Percentiles rank a stretch among this genome's conserved stretches.
phyloP scores from a whole-genome alignment of 345 rosid genomes.

The Eucalyptus albens region DNA sequence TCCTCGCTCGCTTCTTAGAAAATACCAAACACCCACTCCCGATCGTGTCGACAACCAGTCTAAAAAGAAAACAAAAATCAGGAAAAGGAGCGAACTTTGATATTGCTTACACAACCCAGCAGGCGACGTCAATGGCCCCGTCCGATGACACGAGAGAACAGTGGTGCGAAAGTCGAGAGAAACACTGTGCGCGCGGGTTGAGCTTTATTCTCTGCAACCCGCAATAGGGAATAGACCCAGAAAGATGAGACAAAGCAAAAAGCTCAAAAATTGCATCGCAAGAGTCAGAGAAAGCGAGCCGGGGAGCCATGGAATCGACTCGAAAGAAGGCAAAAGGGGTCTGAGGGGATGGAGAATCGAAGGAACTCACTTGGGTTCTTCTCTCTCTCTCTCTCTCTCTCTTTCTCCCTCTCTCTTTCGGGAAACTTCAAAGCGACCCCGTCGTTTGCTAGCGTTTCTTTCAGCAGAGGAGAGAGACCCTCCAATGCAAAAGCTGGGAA shows the following conservation, averaged over 20 bases:
- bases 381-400: not conserved
- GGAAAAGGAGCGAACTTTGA: not conserved
- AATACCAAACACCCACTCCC: not conserved
- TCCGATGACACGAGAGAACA: not conserved
- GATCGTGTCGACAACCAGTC: not conserved
- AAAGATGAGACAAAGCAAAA: not conserved
- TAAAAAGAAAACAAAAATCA: not conserved
- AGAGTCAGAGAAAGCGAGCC: not conserved
- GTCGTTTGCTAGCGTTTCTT: not conserved
- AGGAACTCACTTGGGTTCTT: not conserved
- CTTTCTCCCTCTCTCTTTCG: not conserved
- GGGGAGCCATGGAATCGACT: not conserved
- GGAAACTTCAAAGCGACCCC: not conserved
- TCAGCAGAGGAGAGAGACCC: not conserved
- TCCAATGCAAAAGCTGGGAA: not conserved
- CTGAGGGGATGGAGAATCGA: not conserved
- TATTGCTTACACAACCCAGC: not conserved
- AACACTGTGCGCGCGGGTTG: not conserved
- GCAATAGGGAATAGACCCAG: not conserved
- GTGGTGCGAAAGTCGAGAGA: not conserved
- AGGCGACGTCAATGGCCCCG: not conserved
- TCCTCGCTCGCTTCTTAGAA: not conserved
- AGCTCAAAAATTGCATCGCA: not conserved
- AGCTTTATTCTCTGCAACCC: not conserved
- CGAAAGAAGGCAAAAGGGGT: slow-evolving; percentile 13